Conservation (phyloP, 441 rosid genomes). For the Theobroma grandiflorum region DNA sequence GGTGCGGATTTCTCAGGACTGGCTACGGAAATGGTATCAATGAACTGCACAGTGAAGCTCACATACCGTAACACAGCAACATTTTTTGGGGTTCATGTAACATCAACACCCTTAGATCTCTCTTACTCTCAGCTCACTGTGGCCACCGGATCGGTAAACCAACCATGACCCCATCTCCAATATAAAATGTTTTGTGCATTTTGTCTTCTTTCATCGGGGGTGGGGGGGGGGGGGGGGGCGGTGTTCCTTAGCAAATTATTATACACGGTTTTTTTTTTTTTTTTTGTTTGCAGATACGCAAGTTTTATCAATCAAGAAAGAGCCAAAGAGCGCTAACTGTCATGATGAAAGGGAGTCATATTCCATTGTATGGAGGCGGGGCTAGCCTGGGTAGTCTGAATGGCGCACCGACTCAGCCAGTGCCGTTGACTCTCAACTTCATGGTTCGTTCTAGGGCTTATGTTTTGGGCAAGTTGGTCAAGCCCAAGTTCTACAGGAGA, state of each 20-base stretch:
- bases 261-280: background rate
- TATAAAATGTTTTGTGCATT: background rate
- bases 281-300: conserved; percentile 35
- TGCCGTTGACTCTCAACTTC: conserved; percentile 41
- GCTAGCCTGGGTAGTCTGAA: conserved; percentile 44
- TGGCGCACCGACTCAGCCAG: conserved; percentile 44
- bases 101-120: conserved; percentile 52
- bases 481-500: conserved; percentile 45
- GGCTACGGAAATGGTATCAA: conserved; percentile 49
- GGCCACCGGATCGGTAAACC: conserved; percentile 50
- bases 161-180: background rate
- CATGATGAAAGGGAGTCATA: conserved; percentile 34
- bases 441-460: conserved; percentile 49
- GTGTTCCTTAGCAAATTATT: background rate
- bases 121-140: conserved; percentile 50
- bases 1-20: conserved; percentile 56
- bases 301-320: conserved; percentile 54
- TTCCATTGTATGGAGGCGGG: conserved; percentile 60
- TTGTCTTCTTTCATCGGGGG: background rate
- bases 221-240: no score
- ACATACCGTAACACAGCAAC: conserved; percentile 50
- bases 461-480: conserved; percentile 53
- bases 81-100: conserved; percentile 56
- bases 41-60: conserved; percentile 52
- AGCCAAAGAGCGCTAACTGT: conserved; percentile 45